Evolutionary conservation across 2,329 filamentous ascomycete species (phyloP), one percentile per base, ranked within the genome.

Genomic region (Fusarium fujikuroi): DNA sequence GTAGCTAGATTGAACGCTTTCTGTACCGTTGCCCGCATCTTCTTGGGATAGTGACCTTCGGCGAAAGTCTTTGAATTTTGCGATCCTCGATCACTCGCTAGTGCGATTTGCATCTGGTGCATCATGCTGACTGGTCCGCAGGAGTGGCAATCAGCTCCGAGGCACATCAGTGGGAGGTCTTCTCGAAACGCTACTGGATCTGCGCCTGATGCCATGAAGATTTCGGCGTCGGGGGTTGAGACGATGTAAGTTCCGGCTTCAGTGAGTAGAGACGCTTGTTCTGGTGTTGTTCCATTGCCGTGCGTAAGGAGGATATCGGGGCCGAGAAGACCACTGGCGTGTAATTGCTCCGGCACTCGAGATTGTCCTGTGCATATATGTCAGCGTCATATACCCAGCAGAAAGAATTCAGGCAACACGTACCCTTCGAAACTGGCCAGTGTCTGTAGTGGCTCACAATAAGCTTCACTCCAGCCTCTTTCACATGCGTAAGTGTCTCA

Each of bases 101-200:
- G 3, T 1, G 64, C 64, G 0, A 67, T 67, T 2, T 67, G 46
- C 53, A 67, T 67, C 7, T 67, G 53, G 5, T 67, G 63, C 46
- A 67, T 67, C 53, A 67, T 61, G 9, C 49, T 67, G 9, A 37
- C 53, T 15, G 63, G 64, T 4, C 64, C 64, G 4, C 64, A 67
- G 0, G 63, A 67, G 21, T 67, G 64, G 1, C 64, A 67, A 9
- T 67, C 64, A 1, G 63, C 64, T 7, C 64, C 64, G 0, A 67
- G 53, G 8, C 63, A 67, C 4, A 23, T 61, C 28, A 67, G 25
- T 1, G 64, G 64, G 4, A 67, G 63, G 3, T 67, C 64, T 25
- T 52, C 23, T 2, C 63, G 23, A 16, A 67, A 67, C 0, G 46
- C 63, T 9, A 67, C 46, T 2, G 64, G 64, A 9, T 67, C 40